Base-by-base conservation (phyloP, 805 yeast species). In the Wickerhamomyces mucosus region DNA sequence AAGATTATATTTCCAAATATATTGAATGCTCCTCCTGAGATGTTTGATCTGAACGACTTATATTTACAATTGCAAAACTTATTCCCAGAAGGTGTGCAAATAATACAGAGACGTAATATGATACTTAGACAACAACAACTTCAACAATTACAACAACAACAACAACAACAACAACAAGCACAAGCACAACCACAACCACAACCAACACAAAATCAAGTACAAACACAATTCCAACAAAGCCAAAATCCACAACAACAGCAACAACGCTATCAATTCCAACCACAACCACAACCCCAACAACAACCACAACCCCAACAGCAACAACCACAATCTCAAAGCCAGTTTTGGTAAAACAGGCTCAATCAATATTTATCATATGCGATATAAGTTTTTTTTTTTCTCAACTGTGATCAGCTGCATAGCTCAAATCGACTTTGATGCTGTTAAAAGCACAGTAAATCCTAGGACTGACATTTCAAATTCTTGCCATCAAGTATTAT, bases 51-150 rank as follows among this genome's bases (percentile, higher is more conserved):
- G 17, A 44, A 42, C 12, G 51, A 48, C 15, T 26, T 42, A 18
- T 50, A 50, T 29, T 20, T 39, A 3, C 43, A 39, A 12, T 21
- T 50, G 18, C 53, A 45, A 25, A 38, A 40, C 25, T 18, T 50
- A 21, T 50, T 50, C 24, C 54, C 54, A 12, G 54, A 45, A 18
- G 54, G 53, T 21, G 48, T 45, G 2, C 43, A 39, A 23, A 18
- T 37, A 15, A 12, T 41, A 13, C 49, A 44, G 25, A 37, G 47
- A 38, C 15, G 45, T 11, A 28, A 26, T 6, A 15, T 38, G 38
- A 27, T 36, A 31, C 15, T 36, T 31, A 37, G 39, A 23, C 38
- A 36, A 16, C 39, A 36, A 17, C 36, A 26, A 24, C 26, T 14
- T 13, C 16, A 23, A 23, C 26, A 23, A 13, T 23, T 7, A 5